These are phyloP conservation scores for Lasiodiplodia sp. DNA, from an alignment of 2,329 filamentous ascomycete genomes.

Conservation along the genomic window DNA sequence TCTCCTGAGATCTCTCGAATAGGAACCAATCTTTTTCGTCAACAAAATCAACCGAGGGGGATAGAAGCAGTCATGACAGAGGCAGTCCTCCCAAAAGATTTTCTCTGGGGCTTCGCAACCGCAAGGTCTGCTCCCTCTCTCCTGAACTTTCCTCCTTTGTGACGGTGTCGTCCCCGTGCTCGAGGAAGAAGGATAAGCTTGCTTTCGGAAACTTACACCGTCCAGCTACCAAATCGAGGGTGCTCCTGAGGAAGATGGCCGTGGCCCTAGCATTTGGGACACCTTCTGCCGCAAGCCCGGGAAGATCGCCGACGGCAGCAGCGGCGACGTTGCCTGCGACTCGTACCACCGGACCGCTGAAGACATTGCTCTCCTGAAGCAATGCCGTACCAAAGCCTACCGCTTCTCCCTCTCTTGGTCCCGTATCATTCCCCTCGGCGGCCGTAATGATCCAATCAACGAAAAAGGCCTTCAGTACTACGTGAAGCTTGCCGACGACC, in stretches of 20 bases:
- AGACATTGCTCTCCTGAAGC: conserved; percentile 80
- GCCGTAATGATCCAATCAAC: conserved; percentile 62
- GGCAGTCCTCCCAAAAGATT: conserved; percentile 48
- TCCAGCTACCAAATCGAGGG: conserved; percentile 88
- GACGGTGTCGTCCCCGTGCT: conserved; percentile 33
- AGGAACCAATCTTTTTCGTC: background rate
- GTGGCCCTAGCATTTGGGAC: conserved; percentile 87
- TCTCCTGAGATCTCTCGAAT: background rate
- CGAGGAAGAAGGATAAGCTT: background rate
- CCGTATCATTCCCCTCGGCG: conserved; percentile 55
- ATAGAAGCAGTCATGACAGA: conserved; percentile 36
- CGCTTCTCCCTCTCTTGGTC: conserved; percentile 49
- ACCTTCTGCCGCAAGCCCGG: conserved; percentile 82
- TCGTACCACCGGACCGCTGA: conserved; percentile 81
- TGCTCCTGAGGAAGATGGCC: conserved; percentile 75
- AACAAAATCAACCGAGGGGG: background rate
- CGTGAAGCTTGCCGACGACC: conserved; percentile 47
- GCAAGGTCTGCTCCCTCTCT: conserved; percentile 43
- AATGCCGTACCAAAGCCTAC: conserved; percentile 70
- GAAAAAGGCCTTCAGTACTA: conserved; percentile 47
- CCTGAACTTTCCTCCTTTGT: conserved; percentile 31
- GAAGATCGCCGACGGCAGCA: conserved; percentile 81
- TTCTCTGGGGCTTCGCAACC: conserved; percentile 52
- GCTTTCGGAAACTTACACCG: conserved; percentile 21
- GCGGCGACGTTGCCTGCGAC: conserved; percentile 82